A percentile compares a stretch with the other conserved stretches of the same genome.
Conservation (phyloP, 2,329 filamentous ascomycete species). For the Fusarium transvaalense region DNA sequence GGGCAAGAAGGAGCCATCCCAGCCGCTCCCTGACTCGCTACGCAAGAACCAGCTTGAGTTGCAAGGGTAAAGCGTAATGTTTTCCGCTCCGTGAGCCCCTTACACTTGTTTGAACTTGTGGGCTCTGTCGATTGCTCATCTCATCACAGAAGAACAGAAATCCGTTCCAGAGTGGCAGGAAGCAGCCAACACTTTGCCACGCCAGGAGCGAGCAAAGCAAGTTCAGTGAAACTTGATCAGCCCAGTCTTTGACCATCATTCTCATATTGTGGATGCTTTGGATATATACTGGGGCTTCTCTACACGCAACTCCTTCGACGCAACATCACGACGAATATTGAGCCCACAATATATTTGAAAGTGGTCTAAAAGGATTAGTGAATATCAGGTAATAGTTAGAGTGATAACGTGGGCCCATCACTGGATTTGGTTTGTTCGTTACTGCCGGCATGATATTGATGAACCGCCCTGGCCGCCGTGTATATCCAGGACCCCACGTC, state of each 20-base stretch:
- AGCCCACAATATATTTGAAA: neutral
- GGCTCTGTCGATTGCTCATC: conserved; percentile 40
- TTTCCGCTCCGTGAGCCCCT: conserved; percentile 25
- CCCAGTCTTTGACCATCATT: neutral
- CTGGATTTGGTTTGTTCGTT: conserved; percentile 8
- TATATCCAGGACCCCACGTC: conserved; percentile 32
- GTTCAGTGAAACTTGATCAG: neutral
- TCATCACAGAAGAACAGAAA: conserved; percentile 12
- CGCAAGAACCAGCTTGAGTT: conserved; percentile 8
- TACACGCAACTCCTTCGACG: neutral
- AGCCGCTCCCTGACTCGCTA: conserved; percentile 36
- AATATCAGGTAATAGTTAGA: neutral
- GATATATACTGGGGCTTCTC: conserved; percentile 6
- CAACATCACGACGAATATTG: neutral
- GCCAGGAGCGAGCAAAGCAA: conserved; percentile 15
- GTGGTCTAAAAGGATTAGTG: neutral
- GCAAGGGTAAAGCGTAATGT: conserved; percentile 23
- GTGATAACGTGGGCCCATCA: conserved; percentile 3
- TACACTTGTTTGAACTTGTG: conserved; percentile 13
- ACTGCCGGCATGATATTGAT: conserved; percentile 31
- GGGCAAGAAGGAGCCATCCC: conserved; percentile 5
- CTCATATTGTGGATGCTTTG: neutral
- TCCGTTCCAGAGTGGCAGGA: neutral
- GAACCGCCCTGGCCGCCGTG: conserved; percentile 37
- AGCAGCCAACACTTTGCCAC: conserved; percentile 7